Base-by-base conservation (phyloP, 1,284 basidiomycete genomes). In the Tilletia caries region DNA sequence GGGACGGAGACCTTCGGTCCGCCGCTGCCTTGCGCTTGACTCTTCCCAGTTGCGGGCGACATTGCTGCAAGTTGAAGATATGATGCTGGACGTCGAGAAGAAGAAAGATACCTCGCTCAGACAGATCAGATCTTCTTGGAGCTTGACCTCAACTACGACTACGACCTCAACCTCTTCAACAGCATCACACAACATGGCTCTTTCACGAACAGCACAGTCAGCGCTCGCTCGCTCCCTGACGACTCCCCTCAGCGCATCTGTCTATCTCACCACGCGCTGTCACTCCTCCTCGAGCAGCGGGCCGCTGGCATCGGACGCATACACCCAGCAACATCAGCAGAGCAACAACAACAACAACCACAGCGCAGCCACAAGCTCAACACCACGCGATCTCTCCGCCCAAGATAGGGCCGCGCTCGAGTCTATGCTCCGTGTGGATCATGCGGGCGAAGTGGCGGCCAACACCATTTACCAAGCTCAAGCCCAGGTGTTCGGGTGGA, bases 401-500 rank as follows among this genome's bases (percentile, higher is more conserved):
- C 73, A 70, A 0, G 77, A 81, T 33, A 71, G 72, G 2, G 65
- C 68, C 0, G 74, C 74, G 8, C 68, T 82, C 2, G 71, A 71
- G 2, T 76, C 78, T 29, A 82, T 83, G 79, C 74, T 83, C 1
- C 73, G 81, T 6, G 80, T 83, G 2, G 81, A 83, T 70, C 81
- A 83, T 50, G 76, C 81, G 0, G 81, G 81, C 27, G 81, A 83
- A 48, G 71, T 83, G 29, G 81, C 81, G 0, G 81, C 81, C 5
- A 83, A 83, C 66, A 82, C 81, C 1, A 83, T 83, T 70, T 83
- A 83, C 68, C 74, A 78, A 64, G 81, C 79, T 5, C 81, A 83
- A 64, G 80, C 81, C 0, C 74, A 79, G 65, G 75, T 83, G 13
- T 83, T 83, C 66, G 73, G 75, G 0, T 74, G 70, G 25, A 68